Evolutionary conservation across 331 rosid species (phyloP).

Genomic region (Pyrus hybrid): DNA sequence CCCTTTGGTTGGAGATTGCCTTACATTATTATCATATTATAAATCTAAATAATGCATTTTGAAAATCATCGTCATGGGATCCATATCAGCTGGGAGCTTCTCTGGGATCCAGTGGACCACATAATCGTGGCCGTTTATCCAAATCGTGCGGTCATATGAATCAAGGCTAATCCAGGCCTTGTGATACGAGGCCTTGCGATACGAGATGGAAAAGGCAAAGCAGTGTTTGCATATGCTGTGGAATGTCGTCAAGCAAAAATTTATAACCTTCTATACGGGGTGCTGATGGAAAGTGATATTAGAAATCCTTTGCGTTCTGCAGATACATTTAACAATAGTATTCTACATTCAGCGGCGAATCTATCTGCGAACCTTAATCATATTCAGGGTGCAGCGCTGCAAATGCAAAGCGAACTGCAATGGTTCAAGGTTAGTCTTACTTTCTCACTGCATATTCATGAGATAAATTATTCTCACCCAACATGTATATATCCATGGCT

Average conservation of each 20-base stretch:
- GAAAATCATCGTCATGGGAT: too few relatives aligned
- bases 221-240: neutral
- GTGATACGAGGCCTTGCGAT: too few relatives aligned
- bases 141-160: too few relatives aligned
- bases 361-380: neutral
- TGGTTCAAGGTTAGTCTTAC: neutral
- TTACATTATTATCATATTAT: too few relatives aligned
- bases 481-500: too few relatives aligned
- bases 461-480: too few relatives aligned
- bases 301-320: accelerated
- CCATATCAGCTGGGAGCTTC: too few relatives aligned
- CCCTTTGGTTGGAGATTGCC: too few relatives aligned
- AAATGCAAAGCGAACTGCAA: neutral
- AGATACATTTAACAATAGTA: neutral
- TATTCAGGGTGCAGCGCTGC: neutral
- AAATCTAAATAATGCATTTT: too few relatives aligned
- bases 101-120: too few relatives aligned
- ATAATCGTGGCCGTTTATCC: too few relatives aligned
- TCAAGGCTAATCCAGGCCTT: neutral
- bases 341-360: neutral
- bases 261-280: neutral
- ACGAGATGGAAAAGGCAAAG: neutral
- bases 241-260: neutral
- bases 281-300: neutral
- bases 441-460: neutral